These are phyloP conservation scores for Mycosarcoma maydis DNA, from an alignment of 1,284 basidiomycete genomes.

Conservation along the genomic window DNA sequence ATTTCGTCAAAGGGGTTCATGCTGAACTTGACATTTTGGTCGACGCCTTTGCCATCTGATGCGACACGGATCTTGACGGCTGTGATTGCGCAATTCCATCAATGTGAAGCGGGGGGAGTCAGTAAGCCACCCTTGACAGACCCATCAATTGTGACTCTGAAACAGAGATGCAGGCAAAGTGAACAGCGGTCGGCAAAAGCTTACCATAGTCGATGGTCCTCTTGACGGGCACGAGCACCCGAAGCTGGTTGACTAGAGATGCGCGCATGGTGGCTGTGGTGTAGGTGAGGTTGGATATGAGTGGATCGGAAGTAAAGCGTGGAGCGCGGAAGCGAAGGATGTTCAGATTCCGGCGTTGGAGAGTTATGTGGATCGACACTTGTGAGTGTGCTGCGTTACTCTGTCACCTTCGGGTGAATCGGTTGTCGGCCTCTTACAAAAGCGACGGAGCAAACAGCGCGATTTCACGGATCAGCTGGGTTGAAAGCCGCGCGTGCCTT, in stretches of 20 bases:
- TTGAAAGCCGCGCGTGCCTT: slow-evolving; percentile 6
- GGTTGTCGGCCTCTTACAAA: slow-evolving; percentile 42
- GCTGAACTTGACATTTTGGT: slow-evolving; percentile 66
- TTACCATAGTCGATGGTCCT: slow-evolving; percentile 66
- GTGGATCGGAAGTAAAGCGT: slow-evolving; percentile 3
- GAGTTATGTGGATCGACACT: no score
- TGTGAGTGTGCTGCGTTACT: no score
- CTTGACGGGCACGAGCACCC: slow-evolving; percentile 66
- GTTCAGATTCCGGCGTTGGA: slow-evolving; percentile 6
- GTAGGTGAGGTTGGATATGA: neutral
- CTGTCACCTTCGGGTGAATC: slow-evolving; percentile 32
- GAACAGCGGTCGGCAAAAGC: neutral
- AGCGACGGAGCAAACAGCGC: slow-evolving; percentile 11
- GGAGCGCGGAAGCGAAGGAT: neutral
- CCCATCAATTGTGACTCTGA: no score
- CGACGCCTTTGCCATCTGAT: slow-evolving; percentile 66
- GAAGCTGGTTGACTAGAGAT: slow-evolving; percentile 62
- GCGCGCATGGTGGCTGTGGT: slow-evolving; percentile 51
- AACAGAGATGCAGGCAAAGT: no score
- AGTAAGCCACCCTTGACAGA: neutral
- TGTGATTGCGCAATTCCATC: slow-evolving; percentile 3
- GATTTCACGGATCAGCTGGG: slow-evolving; percentile 21
- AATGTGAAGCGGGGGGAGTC: neutral
- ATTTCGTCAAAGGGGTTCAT: slow-evolving; percentile 70
- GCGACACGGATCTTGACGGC: slow-evolving; percentile 67